Evolutionary conservation across 2,329 filamentous ascomycete genomes (phyloP).

Genomic region (Scedosporium minutisporum): DNA sequence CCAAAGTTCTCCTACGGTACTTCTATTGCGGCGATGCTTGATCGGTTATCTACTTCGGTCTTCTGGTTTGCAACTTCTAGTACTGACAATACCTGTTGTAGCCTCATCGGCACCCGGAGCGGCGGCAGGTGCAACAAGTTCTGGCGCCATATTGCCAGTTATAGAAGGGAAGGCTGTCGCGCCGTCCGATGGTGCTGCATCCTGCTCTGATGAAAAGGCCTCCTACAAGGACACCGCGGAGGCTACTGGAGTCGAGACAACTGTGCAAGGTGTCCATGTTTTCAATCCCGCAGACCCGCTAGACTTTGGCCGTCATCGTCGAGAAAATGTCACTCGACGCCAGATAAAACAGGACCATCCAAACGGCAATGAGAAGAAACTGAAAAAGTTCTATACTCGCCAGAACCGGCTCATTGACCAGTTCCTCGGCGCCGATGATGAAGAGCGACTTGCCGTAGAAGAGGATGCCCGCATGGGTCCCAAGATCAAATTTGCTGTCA

Average conservation of each 20-base stretch:
- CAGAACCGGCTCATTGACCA: conserved; percentile 40
- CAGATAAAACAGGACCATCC: conserved; percentile 27
- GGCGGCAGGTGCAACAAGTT: not conserved
- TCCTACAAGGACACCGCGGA: not conserved
- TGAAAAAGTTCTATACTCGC: conserved; percentile 36
- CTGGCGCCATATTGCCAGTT: not conserved
- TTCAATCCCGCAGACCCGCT: conserved; percentile 22
- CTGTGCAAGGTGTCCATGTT: not conserved
- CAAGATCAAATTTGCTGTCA: conserved; percentile 43
- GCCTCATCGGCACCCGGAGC: too few species aligned
- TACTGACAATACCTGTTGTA: too few species aligned
- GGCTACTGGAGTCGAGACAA: not conserved
- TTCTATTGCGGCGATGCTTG: too few species aligned
- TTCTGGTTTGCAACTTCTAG: too few species aligned
- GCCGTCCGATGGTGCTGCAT: not conserved
- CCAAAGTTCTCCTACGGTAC: too few species aligned
- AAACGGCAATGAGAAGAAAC: conserved; percentile 28
- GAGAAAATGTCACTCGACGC: conserved; percentile 13
- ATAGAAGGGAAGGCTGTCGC: not conserved
- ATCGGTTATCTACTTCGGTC: too few species aligned
- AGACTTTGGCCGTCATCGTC: conserved; percentile 29
- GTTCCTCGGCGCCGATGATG: conserved; percentile 45
- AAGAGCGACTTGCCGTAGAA: conserved; percentile 40
- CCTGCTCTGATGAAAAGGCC: not conserved
- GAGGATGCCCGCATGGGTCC: conserved; percentile 40